A percentile compares a stretch with the other conserved stretches of the same genome.
Conservation (phyloP, 768 basidiomycete genomes). For the Rhizopogon sp. region DNA sequence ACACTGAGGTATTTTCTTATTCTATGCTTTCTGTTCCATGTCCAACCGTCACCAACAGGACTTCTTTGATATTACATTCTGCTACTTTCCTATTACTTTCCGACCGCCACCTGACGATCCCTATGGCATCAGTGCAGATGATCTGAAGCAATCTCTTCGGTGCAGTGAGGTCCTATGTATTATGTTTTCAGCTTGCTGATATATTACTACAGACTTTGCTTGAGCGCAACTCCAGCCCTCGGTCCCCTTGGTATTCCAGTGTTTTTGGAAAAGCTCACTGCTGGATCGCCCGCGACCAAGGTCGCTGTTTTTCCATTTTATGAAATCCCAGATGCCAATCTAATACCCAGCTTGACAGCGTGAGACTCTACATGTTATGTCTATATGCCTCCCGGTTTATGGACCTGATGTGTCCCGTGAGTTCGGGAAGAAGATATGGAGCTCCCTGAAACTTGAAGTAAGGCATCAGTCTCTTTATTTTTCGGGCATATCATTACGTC, state of each 20-base stretch:
- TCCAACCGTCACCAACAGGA: constrained; percentile 41
- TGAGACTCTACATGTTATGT: constrained; percentile 79
- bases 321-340: neutral
- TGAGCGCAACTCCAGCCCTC: constrained; percentile 77
- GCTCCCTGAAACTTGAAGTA: constrained; percentile 86
- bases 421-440: constrained; percentile 81
- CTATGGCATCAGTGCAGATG: constrained; percentile 85
- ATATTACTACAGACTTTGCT: constrained; percentile 45
- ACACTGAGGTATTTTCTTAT: constrained; percentile 59
- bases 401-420: constrained; percentile 57
- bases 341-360: constrained; percentile 41
- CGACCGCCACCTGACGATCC: constrained; percentile 91
- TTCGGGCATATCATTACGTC: neutral
- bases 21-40: neutral
- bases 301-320: constrained; percentile 29
- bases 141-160: constrained; percentile 73
- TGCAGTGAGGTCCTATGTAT: constrained; percentile 19
- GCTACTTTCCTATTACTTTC: constrained; percentile 98
- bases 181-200: neutral
- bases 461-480: neutral
- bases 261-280: constrained; percentile 87
- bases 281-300: constrained; percentile 80
- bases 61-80: constrained; percentile 92
- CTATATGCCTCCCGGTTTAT: constrained; percentile 78
- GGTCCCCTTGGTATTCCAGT: constrained; percentile 82